Base-by-base conservation (phyloP, 73 alveolate genomes). In the Paraurostyla sp. region DNA sequence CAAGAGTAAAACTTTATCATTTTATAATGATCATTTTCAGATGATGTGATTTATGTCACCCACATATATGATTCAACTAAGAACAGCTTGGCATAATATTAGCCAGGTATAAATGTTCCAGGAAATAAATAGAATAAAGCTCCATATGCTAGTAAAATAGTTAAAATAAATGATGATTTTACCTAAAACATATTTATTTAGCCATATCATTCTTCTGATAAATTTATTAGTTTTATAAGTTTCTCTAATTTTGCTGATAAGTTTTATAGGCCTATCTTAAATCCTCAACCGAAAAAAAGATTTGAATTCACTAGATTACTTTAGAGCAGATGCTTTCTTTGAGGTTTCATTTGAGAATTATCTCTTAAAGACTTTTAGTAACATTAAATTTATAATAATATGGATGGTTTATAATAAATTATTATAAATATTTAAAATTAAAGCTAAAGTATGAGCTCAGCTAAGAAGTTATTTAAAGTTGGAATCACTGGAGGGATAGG, bases 401-500 rank as follows among this genome's bases (percentile, higher is more conserved):
- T 22, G 18, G 18, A 29, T 13, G 16, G 51, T 23, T 50, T 30
- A 56, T 16, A 56, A 56, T 20, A 56, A 22, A 62, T 20, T 62
- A 20, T 54, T 9, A 54, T 54, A 9, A 54, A 20, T 54, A 27
- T 54, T 54, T 54, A 9, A 54, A 13, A 4, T 13, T 54, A 18
- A 54, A 9, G 30, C 23, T 6, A 54, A 54, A 54, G 9, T 7
- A n/a, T 18, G 11, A 71, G 40, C 4, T 11, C 36, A 75, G 9
- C 35, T 25, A 75, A 51, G 22, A 54, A 50, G 32, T 38, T 54
- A 0, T 78, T 7, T 52, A 83, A 83, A 58, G 41, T 83, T 2
- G 92, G 86, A 0, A 83, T 83, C 7, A 68, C 93, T n/a, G 93
- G 93, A 16, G 93, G 93, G 6, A 85, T 85, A 30, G 93, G 88